Evolutionary conservation across 1,284 basidiomycete genomes (phyloP).

Genomic region (Phellinidium pouzarii): DNA sequence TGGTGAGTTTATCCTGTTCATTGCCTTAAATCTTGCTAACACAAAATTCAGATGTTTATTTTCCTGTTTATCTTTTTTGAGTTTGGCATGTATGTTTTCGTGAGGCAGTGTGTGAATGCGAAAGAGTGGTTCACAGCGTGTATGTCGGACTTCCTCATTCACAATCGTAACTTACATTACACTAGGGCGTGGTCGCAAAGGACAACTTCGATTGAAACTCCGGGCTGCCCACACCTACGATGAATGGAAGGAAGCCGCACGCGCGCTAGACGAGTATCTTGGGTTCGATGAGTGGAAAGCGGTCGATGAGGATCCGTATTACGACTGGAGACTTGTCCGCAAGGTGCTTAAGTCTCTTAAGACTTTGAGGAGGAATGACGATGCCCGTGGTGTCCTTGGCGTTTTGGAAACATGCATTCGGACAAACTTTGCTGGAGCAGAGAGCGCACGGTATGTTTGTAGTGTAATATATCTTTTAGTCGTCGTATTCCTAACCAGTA

Average conservation of each 20-base stretch:
- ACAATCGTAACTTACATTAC: constrained; percentile 6
- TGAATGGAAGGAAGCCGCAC: constrained; percentile 84
- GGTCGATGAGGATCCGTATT: constrained; percentile 79
- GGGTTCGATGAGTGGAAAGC: constrained; percentile 87
- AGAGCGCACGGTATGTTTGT: constrained; percentile 62
- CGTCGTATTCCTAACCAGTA: not conserved
- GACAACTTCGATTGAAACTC: constrained; percentile 66
- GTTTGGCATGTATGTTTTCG: constrained; percentile 82
- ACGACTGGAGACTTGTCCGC: constrained; percentile 80
- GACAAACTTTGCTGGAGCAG: constrained; percentile 92
- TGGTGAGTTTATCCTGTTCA: constrained; percentile 48
- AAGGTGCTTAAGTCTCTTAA: constrained; percentile 60
- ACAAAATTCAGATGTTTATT: constrained; percentile 56
- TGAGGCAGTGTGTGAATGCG: constrained; percentile 88
- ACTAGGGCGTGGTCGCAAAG: constrained; percentile 81
- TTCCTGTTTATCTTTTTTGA: constrained; percentile 82
- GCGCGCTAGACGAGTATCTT: constrained; percentile 74
- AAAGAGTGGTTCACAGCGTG: constrained; percentile 89
- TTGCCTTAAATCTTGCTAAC: not conserved
- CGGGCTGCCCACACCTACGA: constrained; percentile 66
- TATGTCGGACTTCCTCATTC: constrained; percentile 26
- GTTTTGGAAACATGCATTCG: constrained; percentile 90
- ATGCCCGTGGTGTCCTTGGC: constrained; percentile 80
- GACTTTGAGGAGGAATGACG: constrained; percentile 59
- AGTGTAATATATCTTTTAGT: not conserved